These are phyloP conservation scores for Telopea speciosissima DNA, from an alignment of 177 flowering plant species.

Conservation along the genomic window DNA sequence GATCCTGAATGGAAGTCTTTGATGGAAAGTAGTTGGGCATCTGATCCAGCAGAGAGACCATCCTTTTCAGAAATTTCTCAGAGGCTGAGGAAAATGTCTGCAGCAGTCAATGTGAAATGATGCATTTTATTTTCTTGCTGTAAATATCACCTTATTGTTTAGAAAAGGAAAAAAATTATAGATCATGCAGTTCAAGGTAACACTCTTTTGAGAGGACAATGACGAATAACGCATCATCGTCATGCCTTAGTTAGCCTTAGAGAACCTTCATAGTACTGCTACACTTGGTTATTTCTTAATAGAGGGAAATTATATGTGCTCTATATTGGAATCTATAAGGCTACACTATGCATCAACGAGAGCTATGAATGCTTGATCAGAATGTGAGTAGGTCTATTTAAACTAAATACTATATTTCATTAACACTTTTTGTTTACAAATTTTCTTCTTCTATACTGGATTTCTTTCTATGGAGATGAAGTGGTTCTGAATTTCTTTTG, in stretches of 20 bases:
- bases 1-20: constrained; percentile 97
- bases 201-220: constrained; percentile 13
- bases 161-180: constrained; percentile 15
- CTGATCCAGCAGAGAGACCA: constrained; percentile 80
- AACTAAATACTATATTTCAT: neutral
- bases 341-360: constrained; percentile 13
- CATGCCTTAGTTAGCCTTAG: constrained; percentile 16
- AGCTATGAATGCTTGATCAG: constrained; percentile 16
- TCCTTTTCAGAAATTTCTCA: constrained; percentile 87
- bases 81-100: constrained; percentile 86
- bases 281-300: constrained; percentile 19
- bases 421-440: too few species aligned
- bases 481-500: constrained; percentile 6
- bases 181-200: constrained; percentile 17
- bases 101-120: constrained; percentile 83
- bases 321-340: constrained; percentile 12
- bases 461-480: neutral
- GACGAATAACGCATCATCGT: too few species aligned
- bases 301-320: constrained; percentile 14
- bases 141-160: constrained; percentile 16
- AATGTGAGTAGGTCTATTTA: constrained; percentile 41
- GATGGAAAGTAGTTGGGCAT: constrained; percentile 94
- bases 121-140: constrained; percentile 14
- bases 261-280: constrained; percentile 22
- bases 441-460: neutral